Evolutionary conservation across 2,329 filamentous ascomycete species (phyloP), one percentile per base, ranked within the genome.

Genomic region (Penicillium sp.): DNA sequence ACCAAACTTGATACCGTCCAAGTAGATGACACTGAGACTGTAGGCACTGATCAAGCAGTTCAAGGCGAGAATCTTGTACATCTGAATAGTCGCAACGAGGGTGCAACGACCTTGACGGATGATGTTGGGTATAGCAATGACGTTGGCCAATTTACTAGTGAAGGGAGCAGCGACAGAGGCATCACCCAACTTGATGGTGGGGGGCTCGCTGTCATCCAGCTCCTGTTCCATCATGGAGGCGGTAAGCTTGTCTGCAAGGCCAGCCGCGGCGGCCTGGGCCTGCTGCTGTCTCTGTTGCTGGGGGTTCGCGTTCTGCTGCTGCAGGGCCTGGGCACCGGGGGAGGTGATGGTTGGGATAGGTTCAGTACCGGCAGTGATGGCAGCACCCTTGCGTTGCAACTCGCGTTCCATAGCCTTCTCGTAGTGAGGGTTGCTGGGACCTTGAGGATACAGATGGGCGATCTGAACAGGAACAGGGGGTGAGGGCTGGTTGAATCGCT

Each of bases 31-130:
- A 73, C 90, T 95, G 71, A 99, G 78, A 75, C 91, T 96, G 85
- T 99, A 99, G 36, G 94, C 94, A 65, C 91, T 96, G 72, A 99
- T 99, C 65, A 99, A 81, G 73, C 94, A 99, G 81, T 99, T 99
- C 56, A 99, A 81, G 7, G 94, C 94, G 48, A 99, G 85, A 67
- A 99, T 99, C 83, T 97, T 99, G 86, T 99, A 99, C 93, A 99
- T 99, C 80, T 99, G 94, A 62, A 99, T 97, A 0, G 94, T 99
- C 31, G 94, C 94, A 51, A 99, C 94, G 18, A 99, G 86, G 7
- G 94, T 99, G 80, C 94, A 99, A 59, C 94, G 90, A 54, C 94
- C 94, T 79, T 99, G 94, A 55, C 94, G 90, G 68, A 99, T 94
- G 67, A 99, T 99, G 78, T 99, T 99, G 49, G 94, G 93, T 55